A percentile compares a stretch with the other conserved stretches of the same genome.
phyloP scores from a whole-genome alignment of 768 basidiomycete species.

The Lactarius vividus region DNA sequence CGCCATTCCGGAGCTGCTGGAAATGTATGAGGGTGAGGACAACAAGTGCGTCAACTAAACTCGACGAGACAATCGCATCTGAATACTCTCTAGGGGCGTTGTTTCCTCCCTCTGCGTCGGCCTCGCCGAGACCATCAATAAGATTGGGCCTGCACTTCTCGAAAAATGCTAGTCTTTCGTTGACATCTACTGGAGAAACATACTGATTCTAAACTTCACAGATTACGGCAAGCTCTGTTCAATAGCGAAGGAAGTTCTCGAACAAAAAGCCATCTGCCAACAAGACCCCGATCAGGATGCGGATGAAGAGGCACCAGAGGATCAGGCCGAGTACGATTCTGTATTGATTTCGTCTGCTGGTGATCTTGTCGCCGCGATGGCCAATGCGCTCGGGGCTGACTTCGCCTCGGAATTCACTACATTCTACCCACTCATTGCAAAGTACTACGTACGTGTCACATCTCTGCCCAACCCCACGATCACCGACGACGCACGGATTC shows the following conservation, averaged over 20 bases:
- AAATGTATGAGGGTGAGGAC: slow-evolving; percentile 92
- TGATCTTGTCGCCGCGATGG: slow-evolving; percentile 89
- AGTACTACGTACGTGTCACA: slow-evolving; percentile 75
- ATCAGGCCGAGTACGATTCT: slow-evolving; percentile 94
- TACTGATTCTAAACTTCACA: slow-evolving; percentile 31
- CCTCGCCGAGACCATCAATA: slow-evolving; percentile 88
- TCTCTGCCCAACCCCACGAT: not conserved
- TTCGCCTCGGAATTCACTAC: slow-evolving; percentile 77
- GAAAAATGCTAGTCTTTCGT: slow-evolving; percentile 57
- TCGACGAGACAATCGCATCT: slow-evolving; percentile 10
- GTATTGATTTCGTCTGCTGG: slow-evolving; percentile 92
- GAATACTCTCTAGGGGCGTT: slow-evolving; percentile 58
- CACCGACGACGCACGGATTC: not conserved
- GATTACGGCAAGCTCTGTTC: slow-evolving; percentile 76
- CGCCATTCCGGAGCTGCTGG: slow-evolving; percentile 69
- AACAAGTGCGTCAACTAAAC: slow-evolving; percentile 74
- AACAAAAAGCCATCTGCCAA: slow-evolving; percentile 95
- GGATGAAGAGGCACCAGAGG: slow-evolving; percentile 78
- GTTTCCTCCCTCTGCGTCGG: slow-evolving; percentile 85
- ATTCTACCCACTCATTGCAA: slow-evolving; percentile 88
- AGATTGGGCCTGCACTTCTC: slow-evolving; percentile 84
- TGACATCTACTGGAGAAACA: slow-evolving; percentile 16
- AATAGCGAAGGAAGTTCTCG: slow-evolving; percentile 81
- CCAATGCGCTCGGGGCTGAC: slow-evolving; percentile 78
- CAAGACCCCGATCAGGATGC: slow-evolving; percentile 94